These are phyloP conservation scores for Gamarada debralockiae DNA, from an alignment of 495 filamentous ascomycete species.

Conservation along the genomic window DNA sequence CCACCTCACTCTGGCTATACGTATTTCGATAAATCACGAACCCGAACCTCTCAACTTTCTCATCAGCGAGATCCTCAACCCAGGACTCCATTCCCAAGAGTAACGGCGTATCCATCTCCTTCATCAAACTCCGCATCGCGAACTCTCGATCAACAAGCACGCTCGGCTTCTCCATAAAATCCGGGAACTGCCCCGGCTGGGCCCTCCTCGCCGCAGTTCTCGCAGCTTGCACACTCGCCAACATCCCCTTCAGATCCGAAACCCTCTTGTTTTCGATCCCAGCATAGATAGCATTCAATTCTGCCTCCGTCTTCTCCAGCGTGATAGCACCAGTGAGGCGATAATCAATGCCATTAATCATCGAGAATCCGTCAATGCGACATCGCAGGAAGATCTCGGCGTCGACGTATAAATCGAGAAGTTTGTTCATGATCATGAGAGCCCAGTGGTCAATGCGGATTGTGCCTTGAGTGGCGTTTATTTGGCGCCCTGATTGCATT, in stretches of 20 bases:
- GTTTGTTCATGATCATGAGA: slow-evolving; percentile 21
- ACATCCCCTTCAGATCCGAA: slow-evolving; percentile 18
- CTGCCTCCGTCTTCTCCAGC: neutral
- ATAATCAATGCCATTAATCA: neutral
- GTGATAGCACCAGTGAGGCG: neutral
- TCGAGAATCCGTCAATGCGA: slow-evolving; percentile 12
- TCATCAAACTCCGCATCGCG: slow-evolving; percentile 19
- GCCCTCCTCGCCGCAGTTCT: neutral
- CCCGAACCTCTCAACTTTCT: slow-evolving; percentile 13
- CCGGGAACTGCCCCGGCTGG: neutral
- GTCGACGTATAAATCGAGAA: slow-evolving; percentile 11
- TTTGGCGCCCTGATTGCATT: neutral
- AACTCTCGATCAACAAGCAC: slow-evolving; percentile 23
- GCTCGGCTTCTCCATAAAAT: neutral
- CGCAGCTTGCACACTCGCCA: neutral
- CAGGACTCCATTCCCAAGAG: slow-evolving; percentile 21
- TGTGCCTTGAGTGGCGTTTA: slow-evolving; percentile 20
- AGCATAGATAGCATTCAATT: slow-evolving; percentile 1
- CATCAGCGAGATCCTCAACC: slow-evolving; percentile 1
- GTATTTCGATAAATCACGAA: slow-evolving; percentile 33
- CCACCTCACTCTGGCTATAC: slow-evolving; percentile 24
- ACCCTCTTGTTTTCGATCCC: slow-evolving; percentile 24
- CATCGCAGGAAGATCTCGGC: slow-evolving; percentile 6
- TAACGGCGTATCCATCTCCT: slow-evolving; percentile 21
- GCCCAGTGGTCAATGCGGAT: slow-evolving; percentile 24